Conservation (phyloP, 148 eudicot genomes). For the Rhododendron mucronatum region DNA sequence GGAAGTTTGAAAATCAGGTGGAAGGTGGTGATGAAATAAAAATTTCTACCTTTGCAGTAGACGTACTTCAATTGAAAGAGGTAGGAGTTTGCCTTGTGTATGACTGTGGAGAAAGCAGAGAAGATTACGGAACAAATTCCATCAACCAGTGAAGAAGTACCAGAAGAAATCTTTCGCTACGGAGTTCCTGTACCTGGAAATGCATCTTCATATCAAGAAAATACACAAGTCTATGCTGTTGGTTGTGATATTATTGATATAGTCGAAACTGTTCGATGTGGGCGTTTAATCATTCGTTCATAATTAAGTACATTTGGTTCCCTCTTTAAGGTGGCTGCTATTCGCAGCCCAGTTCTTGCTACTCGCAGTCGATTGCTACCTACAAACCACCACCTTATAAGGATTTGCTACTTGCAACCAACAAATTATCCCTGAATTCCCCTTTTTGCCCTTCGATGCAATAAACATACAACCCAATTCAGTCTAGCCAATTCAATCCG, state of each 20-base stretch:
- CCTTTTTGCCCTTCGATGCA: too few species aligned
- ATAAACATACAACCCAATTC: too few species aligned
- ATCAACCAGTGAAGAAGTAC: not conserved
- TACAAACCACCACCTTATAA: too few species aligned
- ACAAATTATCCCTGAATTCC: too few species aligned
- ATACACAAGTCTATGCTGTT: not conserved
- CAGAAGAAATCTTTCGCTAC: not conserved
- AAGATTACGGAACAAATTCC: not conserved
- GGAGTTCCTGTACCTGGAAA: not conserved
- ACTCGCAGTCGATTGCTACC: too few species aligned
- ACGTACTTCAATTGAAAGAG: not conserved
- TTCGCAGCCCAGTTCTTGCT: too few species aligned
- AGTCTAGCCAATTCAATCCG: too few species aligned
- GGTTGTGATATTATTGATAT: not conserved
- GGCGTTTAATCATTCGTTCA: not conserved
- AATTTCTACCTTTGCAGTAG: not conserved
- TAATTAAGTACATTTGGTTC: too few species aligned
- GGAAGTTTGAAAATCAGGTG: slow-evolving; percentile 2
- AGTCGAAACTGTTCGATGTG: not conserved
- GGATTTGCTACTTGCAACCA: too few species aligned
- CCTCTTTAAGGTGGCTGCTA: too few species aligned
- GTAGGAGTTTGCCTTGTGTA: not conserved
- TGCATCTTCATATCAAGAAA: not conserved
- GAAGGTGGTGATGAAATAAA: slow-evolving; percentile 5
- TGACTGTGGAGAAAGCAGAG: not conserved